phyloP scores from a whole-genome alignment of 2,329 filamentous ascomycete species.

The Colletotrichum sp. region DNA sequence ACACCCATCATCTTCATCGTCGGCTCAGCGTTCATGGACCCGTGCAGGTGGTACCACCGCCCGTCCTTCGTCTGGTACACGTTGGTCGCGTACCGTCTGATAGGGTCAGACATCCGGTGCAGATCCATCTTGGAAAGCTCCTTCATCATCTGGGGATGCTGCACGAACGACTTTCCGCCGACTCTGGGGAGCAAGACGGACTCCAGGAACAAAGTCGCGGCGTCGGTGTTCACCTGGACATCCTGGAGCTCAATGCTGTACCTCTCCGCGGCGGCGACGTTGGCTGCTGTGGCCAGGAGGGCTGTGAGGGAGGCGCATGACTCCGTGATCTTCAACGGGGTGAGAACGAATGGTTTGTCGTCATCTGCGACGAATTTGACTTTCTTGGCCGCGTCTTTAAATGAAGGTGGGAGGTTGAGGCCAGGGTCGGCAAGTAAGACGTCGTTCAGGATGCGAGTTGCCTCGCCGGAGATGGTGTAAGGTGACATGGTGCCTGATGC shows the following conservation, averaged over 20 bases:
- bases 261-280: background rate
- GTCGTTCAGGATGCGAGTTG: background rate
- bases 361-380: background rate
- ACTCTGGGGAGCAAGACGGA: background rate
- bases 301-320: constrained; percentile 42
- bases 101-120: background rate
- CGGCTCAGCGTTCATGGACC: background rate
- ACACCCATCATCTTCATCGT: constrained; percentile 36
- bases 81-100: background rate
- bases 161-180: background rate
- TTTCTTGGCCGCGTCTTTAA: background rate
- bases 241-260: background rate
- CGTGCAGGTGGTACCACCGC: background rate
- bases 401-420: background rate
- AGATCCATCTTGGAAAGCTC: background rate
- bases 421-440: background rate
- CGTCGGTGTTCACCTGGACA: background rate
- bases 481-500: background rate
- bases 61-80: background rate
- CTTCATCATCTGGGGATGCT: background rate
- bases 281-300: background rate
- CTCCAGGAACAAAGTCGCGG: background rate
- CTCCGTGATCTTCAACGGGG: constrained; percentile 48
- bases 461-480: background rate
- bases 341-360: constrained; percentile 20